Evolutionary conservation across 192 early-diverging fungal species (phyloP), one percentile per base, ranked within the genome.

Genomic region (Coemansia aciculifera): DNA sequence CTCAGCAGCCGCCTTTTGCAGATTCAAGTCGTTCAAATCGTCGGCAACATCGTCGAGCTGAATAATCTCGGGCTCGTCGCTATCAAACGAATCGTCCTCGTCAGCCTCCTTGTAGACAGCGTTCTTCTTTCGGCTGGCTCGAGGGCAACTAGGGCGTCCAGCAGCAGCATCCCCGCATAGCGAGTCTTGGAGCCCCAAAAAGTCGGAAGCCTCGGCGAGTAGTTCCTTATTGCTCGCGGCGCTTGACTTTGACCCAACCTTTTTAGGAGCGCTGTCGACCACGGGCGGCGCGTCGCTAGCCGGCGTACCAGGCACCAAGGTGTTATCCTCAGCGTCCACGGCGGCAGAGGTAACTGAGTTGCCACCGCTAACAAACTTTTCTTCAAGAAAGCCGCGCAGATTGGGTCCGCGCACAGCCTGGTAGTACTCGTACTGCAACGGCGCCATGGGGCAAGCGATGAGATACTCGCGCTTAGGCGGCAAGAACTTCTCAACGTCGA

Each of bases 391-490:
- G 24, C 85, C 77, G 13, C 89, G 85, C 40, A 93, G 71, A 51
- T 90, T 77, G 34, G 84, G 71, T 11, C 82, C 78, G 5, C 90
- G 68, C 15, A 89, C 84, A 3, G 89, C 90, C 73, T 91, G 86
- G 56, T 93, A 92, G 68, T 87, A 85, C 64, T 88, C 86, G 64
- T 86, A 89, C 79, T 94, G 92, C 48, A 85, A 56, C 5, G 84
- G 83, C 0, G 91, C 89, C 63, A 93, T 77, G 0, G 93, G 93
- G 17, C 88, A 89, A 54, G 93, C 90, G 5, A 98, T 69, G 8
- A 97, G 67, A 61, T 93, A 91, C 79, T 97, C 95, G 46, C 90
- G 89, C 79, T 98, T 98, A 68, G 89, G 92, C 17, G 97, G 97
- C 67, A 99, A 67, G 19, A 86, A 81, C 49, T 91, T 86, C 62